These are phyloP conservation scores for Byssochlamys sp. DNA, from an alignment of 2,329 filamentous ascomycete species.

Conservation along the genomic window DNA sequence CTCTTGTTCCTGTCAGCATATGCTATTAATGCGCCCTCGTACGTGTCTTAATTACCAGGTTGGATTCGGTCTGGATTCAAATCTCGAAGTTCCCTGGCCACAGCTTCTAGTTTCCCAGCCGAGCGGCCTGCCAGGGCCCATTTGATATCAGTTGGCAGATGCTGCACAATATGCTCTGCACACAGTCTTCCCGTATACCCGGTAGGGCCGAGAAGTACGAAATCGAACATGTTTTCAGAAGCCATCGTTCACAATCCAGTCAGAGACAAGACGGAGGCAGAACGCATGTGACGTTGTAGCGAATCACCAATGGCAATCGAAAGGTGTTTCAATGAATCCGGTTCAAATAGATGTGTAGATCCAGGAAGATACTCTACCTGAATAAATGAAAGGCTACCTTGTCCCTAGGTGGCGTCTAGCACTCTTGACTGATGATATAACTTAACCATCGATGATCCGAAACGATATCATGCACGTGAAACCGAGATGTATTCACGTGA, in stretches of 20 bases:
- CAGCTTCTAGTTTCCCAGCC: constrained; percentile 58
- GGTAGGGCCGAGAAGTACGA: constrained; percentile 58
- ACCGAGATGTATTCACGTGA: not conserved
- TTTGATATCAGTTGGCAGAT: constrained; percentile 65
- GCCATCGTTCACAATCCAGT: constrained; percentile 24
- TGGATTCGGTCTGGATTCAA: constrained; percentile 59
- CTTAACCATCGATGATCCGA: not conserved
- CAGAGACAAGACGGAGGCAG: constrained; percentile 3
- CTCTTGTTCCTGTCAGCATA: constrained; percentile 16
- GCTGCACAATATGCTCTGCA: constrained; percentile 62
- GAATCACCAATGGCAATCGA: not conserved
- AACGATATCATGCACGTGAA: not conserved
- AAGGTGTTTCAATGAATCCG: not conserved
- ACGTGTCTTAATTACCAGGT: constrained; percentile 48
- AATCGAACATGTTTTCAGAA: constrained; percentile 48
- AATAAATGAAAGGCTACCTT: not conserved
- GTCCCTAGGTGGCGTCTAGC: not conserved
- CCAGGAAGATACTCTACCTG: not conserved
- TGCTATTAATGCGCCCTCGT: not conserved
- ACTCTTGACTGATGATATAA: not conserved
- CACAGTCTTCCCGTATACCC: constrained; percentile 77
- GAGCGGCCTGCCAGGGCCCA: constrained; percentile 85
- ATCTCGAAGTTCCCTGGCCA: constrained; percentile 58
- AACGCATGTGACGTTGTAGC: constrained; percentile 3
- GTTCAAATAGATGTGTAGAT: not conserved